Base-by-base conservation (phyloP, 495 filamentous ascomycete genomes). In the Lophium mytilinum region DNA sequence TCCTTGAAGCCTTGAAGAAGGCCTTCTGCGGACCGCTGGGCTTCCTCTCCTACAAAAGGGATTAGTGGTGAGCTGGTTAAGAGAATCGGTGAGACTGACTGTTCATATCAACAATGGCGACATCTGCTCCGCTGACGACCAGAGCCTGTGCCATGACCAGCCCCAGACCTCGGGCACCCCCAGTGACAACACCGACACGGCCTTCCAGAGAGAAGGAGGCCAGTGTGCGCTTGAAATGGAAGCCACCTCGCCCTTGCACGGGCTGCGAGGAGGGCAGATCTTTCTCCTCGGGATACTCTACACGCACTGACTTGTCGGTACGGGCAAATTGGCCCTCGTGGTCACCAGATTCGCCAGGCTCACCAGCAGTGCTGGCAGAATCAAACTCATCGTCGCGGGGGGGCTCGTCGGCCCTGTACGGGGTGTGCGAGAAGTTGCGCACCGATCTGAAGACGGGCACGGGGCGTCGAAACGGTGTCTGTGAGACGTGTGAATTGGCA, bases 61-160 rank as follows among this genome's bases (percentile, higher is more conserved):
- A 30, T 30, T 6, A n/a, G 40, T 30, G 17, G 21, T 24, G 1
- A 55, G 24, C 42, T 42, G 36, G 12, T 12, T 49, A 36, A 21
- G n/a, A 24, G n/a, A 15, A 48, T 43, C 48, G 24, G 24, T 15
- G 34, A 14, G 49, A 80, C 85, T 47, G 73, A 94, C 90, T 85
- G 70, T 96, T 95, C 70, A 96, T 69, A 72, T 97, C 91, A 14
- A 96, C 88, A 74, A 97, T 87, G 8, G 91, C 92, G 58, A 95
- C 77, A 69, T 95, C 86, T 8, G 88, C 88, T 34, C 92, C 92
- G 54, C 86, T 90, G 11, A 86, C 81, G 30, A 96, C 85, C 61
- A 94, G 80, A 4, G 84, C 90, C 69, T 95, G 89, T 37, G 82
- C 85, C 91, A 97, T 95, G 36, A 95, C 90, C 62, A 96, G 74